These are phyloP conservation scores for Alternaria gansuensis DNA, from an alignment of 2,329 filamentous ascomycete genomes.

Conservation along the genomic window DNA sequence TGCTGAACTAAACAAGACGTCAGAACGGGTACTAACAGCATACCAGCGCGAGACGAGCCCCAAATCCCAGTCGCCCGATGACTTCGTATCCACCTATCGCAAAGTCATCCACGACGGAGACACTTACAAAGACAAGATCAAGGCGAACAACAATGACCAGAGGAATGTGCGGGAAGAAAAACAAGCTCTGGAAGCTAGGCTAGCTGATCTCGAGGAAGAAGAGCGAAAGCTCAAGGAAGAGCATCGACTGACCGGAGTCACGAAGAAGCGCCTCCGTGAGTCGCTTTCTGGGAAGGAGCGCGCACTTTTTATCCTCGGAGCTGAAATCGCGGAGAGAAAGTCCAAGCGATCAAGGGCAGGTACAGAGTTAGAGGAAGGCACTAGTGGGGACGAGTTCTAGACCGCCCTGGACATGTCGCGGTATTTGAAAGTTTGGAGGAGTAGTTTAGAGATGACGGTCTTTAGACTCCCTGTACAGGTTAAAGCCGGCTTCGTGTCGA, in stretches of 20 bases:
- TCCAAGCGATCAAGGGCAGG: not conserved
- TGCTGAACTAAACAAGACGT: rapidly evolving
- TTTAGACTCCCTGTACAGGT: not conserved
- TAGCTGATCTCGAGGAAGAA: not conserved
- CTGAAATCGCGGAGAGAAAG: not conserved
- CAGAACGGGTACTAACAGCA: not conserved
- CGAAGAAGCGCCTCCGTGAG: not conserved
- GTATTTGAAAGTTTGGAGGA: not conserved
- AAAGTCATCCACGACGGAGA: not conserved
- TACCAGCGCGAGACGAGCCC: not conserved
- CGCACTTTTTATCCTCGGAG: not conserved
- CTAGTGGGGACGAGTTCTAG: not conserved
- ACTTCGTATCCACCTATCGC: not conserved
- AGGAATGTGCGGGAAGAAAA: not conserved
- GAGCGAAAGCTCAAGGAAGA: not conserved
- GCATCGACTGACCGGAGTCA: not conserved
- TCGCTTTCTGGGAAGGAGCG: slow-evolving; percentile 3
- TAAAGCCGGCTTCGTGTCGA: too few species aligned
- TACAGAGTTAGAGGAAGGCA: not conserved
- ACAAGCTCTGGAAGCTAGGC: not conserved
- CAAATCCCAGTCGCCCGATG: not conserved
- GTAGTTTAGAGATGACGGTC: not conserved
- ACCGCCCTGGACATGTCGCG: not conserved
- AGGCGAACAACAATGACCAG: not conserved
- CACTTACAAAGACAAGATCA: not conserved